These are phyloP conservation scores for Phytophthora tubulina DNA, from an alignment of 352 stramenopile species.

Conservation along the genomic window DNA sequence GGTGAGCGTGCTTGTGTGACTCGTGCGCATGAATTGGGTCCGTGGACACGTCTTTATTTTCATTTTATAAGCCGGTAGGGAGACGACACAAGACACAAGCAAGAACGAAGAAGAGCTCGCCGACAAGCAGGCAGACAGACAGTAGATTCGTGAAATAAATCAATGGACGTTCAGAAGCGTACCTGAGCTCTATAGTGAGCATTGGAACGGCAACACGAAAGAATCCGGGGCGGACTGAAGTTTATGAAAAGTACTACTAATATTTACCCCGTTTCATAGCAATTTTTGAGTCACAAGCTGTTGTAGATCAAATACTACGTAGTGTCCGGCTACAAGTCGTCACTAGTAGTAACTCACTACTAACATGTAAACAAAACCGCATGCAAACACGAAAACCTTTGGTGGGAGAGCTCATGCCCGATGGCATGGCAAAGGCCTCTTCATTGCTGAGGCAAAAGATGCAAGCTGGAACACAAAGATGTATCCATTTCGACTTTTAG, in stretches of 20 bases:
- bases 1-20: conserved; percentile 20
- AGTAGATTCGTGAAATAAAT: conserved; percentile 40
- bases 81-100: conserved; percentile 7
- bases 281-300: no score
- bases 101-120: conserved; percentile 3
- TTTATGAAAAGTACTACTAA: not conserved
- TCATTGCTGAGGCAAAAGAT: not conserved
- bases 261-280: no score
- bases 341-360: no score
- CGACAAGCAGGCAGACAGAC: not conserved
- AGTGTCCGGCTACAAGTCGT: not conserved
- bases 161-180: conserved; percentile 15
- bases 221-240: conserved; percentile 19
- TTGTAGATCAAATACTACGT: no score
- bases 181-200: not conserved
- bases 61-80: conserved; percentile 33
- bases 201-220: conserved; percentile 23
- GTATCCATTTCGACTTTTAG: conserved; percentile 17
- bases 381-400: not conserved
- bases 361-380: not conserved
- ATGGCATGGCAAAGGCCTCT: not conserved
- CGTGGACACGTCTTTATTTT: conserved; percentile 28
- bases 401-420: conserved; percentile 11
- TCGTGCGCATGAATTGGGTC: conserved; percentile 20
- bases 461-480: not conserved